Evolutionary conservation across 805 yeast genomes (phyloP).

Genomic region (Yamadazyma philogaea): DNA sequence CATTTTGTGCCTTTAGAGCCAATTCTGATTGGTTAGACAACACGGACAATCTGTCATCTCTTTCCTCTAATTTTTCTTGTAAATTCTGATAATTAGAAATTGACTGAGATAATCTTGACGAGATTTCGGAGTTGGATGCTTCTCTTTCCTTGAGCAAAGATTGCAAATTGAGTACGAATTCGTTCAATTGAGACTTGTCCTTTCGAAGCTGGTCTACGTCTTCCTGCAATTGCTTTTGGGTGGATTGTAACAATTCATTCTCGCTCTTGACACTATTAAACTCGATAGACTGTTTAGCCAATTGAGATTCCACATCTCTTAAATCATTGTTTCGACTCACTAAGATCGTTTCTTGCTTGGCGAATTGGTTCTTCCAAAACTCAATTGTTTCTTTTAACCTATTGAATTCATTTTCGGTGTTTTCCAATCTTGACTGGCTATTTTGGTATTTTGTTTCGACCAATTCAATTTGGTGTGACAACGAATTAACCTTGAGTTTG

Average conservation of each 20-base stretch:
- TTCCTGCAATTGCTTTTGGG: conserved; percentile 48
- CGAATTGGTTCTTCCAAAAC: conserved; percentile 42
- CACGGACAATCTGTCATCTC: conserved; percentile 52
- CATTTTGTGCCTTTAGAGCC: conserved; percentile 51
- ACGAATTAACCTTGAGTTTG: conserved; percentile 13
- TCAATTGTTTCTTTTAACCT: conserved; percentile 26
- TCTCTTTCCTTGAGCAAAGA: conserved; percentile 61
- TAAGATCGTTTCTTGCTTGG: conserved; percentile 36
- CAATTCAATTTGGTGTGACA: conserved; percentile 18
- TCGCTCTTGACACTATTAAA: conserved; percentile 53
- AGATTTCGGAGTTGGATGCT: conserved; percentile 44
- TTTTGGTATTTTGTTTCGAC: conserved; percentile 45
- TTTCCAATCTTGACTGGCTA: conserved; percentile 34
- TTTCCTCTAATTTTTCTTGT: conserved; percentile 46
- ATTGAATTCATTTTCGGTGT: conserved; percentile 24
- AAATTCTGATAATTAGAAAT: conserved; percentile 44
- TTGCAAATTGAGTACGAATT: conserved; percentile 59
- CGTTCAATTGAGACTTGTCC: conserved; percentile 59
- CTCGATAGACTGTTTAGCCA: conserved; percentile 45
- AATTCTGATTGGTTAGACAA: conserved; percentile 55
- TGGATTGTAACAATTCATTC: conserved; percentile 45
- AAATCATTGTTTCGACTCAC: conserved; percentile 47
- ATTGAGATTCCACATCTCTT: conserved; percentile 46
- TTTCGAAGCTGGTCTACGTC: conserved; percentile 52
- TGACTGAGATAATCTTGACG: conserved; percentile 47